phyloP scores from a whole-genome alignment of 225 moss, liverwort and hornwort genomes.

The Antitrichia curtipendula region DNA sequence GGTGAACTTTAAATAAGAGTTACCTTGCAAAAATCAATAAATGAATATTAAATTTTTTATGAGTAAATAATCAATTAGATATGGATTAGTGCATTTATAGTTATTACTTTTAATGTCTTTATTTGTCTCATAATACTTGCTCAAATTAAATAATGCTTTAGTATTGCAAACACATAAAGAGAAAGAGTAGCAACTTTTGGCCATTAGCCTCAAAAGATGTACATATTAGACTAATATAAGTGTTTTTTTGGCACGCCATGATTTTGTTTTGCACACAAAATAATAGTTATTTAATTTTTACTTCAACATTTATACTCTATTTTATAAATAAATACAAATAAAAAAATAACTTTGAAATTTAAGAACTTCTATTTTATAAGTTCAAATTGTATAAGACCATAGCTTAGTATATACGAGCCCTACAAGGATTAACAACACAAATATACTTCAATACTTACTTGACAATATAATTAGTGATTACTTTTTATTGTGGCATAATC shows the following conservation, averaged over 20 bases:
- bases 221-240: neutral
- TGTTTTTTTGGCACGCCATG: neutral
- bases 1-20: neutral
- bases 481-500: too few species aligned
- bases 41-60: neutral
- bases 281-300: neutral
- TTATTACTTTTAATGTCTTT: neutral
- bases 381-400: neutral
- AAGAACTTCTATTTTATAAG: neutral
- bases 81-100: neutral
- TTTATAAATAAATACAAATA: fast-evolving
- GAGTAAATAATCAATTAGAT: neutral
- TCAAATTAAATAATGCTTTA: neutral
- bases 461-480: neutral
- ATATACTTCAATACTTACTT: neutral
- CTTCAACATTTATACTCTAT: neutral
- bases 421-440: neutral
- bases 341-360: neutral
- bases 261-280: neutral
- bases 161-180: neutral
- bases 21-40: neutral
- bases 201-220: neutral
- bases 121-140: neutral
- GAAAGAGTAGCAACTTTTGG: neutral
- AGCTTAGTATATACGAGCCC: too few species aligned